Conservation (phyloP, 2,329 filamentous ascomycete genomes). For the Aspergillus texensis region DNA sequence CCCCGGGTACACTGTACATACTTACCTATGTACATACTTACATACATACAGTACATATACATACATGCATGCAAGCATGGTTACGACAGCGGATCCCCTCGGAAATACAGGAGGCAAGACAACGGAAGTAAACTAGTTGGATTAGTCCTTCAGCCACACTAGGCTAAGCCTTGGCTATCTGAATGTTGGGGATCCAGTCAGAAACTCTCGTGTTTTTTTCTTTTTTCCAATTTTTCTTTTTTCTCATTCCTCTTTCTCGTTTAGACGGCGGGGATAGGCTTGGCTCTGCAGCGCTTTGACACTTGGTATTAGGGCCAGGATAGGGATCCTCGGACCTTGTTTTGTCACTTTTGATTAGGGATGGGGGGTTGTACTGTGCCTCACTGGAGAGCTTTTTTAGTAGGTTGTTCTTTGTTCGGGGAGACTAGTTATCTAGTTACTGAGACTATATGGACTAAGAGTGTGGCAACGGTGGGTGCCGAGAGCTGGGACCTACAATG, state of each 20-base stretch:
- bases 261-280: conserved; percentile 18
- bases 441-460: not conserved
- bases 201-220: conserved; percentile 12
- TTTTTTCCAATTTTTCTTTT: not conserved
- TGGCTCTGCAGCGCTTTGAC: conserved; percentile 29
- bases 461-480: conserved; percentile 9
- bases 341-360: conserved; percentile 1
- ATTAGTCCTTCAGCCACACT: conserved; percentile 5
- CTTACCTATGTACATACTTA: not conserved
- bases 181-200: conserved; percentile 17
- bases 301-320: conserved; percentile 14
- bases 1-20: not conserved
- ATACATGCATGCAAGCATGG: conserved; percentile 7
- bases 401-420: not conserved
- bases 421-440: not conserved
- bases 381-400: not conserved
- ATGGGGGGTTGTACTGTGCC: not conserved
- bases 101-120: conserved; percentile 8
- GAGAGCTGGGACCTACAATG: conserved; percentile 4
- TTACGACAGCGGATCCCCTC: conserved; percentile 7
- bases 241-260: not conserved
- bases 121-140: not conserved
- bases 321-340: conserved; percentile 14
- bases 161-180: conserved; percentile 26
- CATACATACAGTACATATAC: not conserved